Evolutionary conservation across 352 stramenopile genomes (phyloP), one percentile per base, ranked within the genome.

Genomic region (Plasmopara halstedii): DNA sequence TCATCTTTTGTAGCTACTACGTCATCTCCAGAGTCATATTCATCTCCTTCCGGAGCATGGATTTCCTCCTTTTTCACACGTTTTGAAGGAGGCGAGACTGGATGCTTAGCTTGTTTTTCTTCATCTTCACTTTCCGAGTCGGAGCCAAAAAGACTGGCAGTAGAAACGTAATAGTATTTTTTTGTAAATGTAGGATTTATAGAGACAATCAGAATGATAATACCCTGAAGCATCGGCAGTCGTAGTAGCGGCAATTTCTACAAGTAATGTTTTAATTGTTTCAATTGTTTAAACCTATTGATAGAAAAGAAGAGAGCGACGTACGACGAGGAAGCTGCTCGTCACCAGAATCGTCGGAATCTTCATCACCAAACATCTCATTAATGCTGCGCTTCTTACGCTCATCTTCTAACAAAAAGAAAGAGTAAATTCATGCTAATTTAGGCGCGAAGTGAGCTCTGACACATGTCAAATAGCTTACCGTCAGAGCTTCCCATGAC

Each of bases 21-120:
- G 42, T 94, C 83, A 2, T 90, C 83, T 2, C 80, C 83, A 3
- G 83, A 94, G 41, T 94, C 83, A 56, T 94, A 94, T 38, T 89
- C 83, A 22, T 94, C 83, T 0, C 69, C 62, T 3, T 61, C 65
- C 21, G 51, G 34, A 9, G 46, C 48, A 36, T 31, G 54, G 35
- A 67, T 60, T 6, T 34, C 42, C 26, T 52, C 57, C 37, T 58
- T 58, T 69, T 88, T 87, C 42, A 54, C 33, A 36, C 70, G 68
- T 35, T 86, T 88, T 6, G 56, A 15, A 15, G 73, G 66, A 11
- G 74, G 62, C 10, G 64, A 62, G 2, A 65, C 57, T 8, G 45
- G 58, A n/a, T 64, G 70, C 46, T 88, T 87, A 9, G 31, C 46
- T 2, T 57, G 42, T 42, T 71, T 64, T 37, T 75, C 63, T 33